Evolutionary conservation across 208 protist species (phyloP), one percentile per base, ranked within the genome.

Genomic region (Cochliopodium minus): DNA sequence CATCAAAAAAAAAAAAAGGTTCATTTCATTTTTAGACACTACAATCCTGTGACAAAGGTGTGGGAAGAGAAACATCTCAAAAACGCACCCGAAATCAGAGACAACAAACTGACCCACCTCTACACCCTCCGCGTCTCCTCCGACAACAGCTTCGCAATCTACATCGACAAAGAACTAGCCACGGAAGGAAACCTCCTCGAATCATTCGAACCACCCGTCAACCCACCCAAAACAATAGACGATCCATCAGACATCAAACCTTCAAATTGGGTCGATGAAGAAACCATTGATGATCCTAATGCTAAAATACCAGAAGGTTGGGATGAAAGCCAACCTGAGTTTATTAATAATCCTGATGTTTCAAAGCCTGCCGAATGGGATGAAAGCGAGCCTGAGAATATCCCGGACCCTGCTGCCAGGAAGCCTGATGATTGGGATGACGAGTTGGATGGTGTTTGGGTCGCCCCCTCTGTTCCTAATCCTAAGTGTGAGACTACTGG

Each of bases 401-500:
- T 94, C 59, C 58, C 69, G 9, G 88, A 94, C 74, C 79, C 86
- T 42, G 62, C 78, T 1, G 82, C 78, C 51, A 74, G 58, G 57
- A 90, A 91, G 66, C 87, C 89, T 30, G 78, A 66, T 0, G 76
- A 88, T 72, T 93, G 86, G 83, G 80, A 90, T 47, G 75, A 93
- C 22, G 78, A 71, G 42, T 79, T 82, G 35, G 74, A 90, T 65
- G 82, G 82, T 47, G 64, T 59, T 66, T 86, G 79, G 81, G 71
- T 78, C 65, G 67, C 81, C 1, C 83, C 86, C 32, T 61, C 57
- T 57, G 74, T 87, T 33, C 68, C 67, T 29, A 91, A 90, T 72
- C 82, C 80, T 5, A 65, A 75, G 53, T 84, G 50, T 67, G 69
- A 81, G 47, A 13, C 26, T 22, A 9, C 20, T 20, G 50, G 50